Evolutionary conservation across 148 eudicot genomes (phyloP).

Genomic region (Chenopodium suecicum): DNA sequence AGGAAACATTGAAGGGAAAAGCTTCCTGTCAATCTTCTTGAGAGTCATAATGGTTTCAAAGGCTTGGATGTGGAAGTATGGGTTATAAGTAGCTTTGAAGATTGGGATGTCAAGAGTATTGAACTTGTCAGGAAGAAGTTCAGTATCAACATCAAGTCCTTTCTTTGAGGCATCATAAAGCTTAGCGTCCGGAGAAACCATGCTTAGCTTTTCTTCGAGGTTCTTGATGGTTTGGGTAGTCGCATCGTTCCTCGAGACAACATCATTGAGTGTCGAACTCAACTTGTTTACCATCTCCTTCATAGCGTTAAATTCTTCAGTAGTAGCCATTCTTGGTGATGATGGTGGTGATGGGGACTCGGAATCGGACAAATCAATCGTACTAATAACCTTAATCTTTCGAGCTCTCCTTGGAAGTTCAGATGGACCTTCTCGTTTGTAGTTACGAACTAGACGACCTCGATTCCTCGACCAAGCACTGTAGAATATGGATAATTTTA

Average conservation of each 20-base stretch:
- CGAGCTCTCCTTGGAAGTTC: background rate
- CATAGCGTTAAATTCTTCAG: background rate
- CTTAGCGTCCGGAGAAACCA: background rate
- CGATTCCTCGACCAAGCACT: no score
- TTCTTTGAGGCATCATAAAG: no score
- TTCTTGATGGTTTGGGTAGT: background rate
- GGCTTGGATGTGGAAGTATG: background rate
- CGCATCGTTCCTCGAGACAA: background rate
- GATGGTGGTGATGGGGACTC: no score
- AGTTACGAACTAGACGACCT: no score
- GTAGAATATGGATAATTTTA: no score
- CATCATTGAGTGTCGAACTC: no score
- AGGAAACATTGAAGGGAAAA: no score
- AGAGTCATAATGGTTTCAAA: background rate
- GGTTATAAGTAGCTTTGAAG: background rate
- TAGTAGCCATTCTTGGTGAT: background rate
- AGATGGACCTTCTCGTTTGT: no score
- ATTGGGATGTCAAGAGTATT: background rate
- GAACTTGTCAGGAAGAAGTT: background rate
- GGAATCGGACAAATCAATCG: background rate
- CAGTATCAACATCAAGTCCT: background rate
- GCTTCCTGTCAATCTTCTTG: background rate
- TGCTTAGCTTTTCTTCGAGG: background rate
- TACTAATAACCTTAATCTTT: background rate
- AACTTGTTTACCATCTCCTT: no score